Percentiles rank a stretch among this genome's conserved stretches.
Conservation (phyloP, 257 asterid genomes). For the Coffea eugenioides region DNA sequence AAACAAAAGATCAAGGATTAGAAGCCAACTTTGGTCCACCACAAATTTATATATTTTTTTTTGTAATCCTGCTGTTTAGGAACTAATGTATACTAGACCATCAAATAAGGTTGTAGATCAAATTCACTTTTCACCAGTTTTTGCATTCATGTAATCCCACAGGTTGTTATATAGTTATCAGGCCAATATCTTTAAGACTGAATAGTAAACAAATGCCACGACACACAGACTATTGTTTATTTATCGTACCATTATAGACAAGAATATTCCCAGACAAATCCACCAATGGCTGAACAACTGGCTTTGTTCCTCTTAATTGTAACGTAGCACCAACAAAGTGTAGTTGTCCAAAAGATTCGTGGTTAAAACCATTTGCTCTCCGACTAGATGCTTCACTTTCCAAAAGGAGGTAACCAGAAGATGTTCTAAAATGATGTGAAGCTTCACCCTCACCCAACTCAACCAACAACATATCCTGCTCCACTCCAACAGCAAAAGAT, state of each 20-base stretch:
- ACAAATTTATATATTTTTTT: no score
- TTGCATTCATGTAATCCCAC: no score
- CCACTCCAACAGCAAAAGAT: slow-evolving; percentile 19
- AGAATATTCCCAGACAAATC: slow-evolving; percentile 73
- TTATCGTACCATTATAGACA: slow-evolving; percentile 71
- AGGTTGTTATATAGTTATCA: no score
- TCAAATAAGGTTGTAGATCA: neutral
- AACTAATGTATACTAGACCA: neutral
- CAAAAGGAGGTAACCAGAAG: neutral
- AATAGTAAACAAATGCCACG: neutral
- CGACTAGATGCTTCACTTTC: neutral
- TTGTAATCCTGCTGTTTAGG: neutral
- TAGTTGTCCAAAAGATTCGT: slow-evolving; percentile 37
- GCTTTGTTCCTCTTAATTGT: slow-evolving; percentile 78
- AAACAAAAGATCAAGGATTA: no score
- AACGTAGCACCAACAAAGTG: slow-evolving; percentile 78
- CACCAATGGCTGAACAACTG: slow-evolving; percentile 73
- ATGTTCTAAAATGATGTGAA: neutral
- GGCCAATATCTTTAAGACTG: no score
- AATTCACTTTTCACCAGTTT: no score
- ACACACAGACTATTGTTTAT: neutral
- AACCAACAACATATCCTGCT: slow-evolving; percentile 20
- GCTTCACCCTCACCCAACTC: slow-evolving; percentile 26
- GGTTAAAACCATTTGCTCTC: slow-evolving; percentile 30
- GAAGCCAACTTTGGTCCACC: no score